Base-by-base conservation (phyloP, 2,329 filamentous ascomycete species). In the Chaetoscypha palmicola region DNA sequence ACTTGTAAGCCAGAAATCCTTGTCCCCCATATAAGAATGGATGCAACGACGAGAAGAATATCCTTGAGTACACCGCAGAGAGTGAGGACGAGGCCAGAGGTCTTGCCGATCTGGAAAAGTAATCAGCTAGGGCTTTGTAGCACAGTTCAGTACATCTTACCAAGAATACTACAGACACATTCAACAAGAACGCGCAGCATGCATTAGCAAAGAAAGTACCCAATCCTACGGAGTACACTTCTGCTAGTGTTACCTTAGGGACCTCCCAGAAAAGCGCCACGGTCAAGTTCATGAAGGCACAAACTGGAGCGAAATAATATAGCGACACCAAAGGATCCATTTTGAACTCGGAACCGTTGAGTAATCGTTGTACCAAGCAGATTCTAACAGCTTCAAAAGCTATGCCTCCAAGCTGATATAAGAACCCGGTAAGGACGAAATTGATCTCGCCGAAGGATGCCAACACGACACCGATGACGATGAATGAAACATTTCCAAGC, bases 361-460 rank as follows among this genome's bases (percentile, higher is more conserved):
- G 77, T 35, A 92, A 74, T 48, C 82, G 81, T 71, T 91, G 82
- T 41, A 92, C 85, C 81, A 92, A 82, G 69, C 85, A 86, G 47
- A 92, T 74, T 59, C 86, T 83, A 53, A 87, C 76, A 44, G 86
- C 86, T 68, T 92, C 87, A 61, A 91, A 92, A 58, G 83, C 64
- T 60, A 92, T 83, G 60, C 86, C 86, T 45, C 73, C 80, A 49
- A 84, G 71, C 69, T 92, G 87, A 74, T 80, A 89, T 51, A 89
- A 64, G 68, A 92, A 85, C 52, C 86, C 86, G 53, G 78, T 73
- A 67, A 85, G 71, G 59, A 87, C 84, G 63, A 98, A 98, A 64
- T 90, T 82, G 67, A 98, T 94, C 72, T 98, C 92, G 60, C 92
- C 92, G 52, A 94, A 78, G 1, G 91, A 95, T 38, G 92, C 92